These are phyloP conservation scores for Plasmopara viticola DNA, from an alignment of 352 stramenopile genomes.

Conservation along the genomic window DNA sequence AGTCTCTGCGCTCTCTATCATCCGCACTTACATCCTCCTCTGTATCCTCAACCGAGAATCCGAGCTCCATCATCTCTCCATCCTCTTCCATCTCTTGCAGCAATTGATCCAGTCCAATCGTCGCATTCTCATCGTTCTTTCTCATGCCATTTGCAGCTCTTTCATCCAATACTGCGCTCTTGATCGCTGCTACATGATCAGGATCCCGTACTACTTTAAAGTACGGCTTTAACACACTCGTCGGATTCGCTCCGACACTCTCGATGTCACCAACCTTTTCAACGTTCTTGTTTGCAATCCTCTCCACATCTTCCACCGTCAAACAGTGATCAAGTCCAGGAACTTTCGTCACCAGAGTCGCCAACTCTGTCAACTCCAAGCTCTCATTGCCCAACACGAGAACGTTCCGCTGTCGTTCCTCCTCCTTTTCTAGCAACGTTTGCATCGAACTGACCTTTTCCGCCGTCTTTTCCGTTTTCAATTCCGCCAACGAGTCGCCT, in stretches of 20 bases:
- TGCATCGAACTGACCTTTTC: slow-evolving; percentile 8
- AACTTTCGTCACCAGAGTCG: slow-evolving; percentile 42
- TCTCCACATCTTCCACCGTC: slow-evolving; percentile 39
- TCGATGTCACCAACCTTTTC: slow-evolving; percentile 11
- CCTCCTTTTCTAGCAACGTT: slow-evolving; percentile 13
- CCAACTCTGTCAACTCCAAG: slow-evolving; percentile 28
- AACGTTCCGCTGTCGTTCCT: slow-evolving; percentile 35
- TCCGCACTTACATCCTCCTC: slow-evolving; percentile 17
- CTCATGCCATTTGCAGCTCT: slow-evolving; percentile 55
- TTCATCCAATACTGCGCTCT: slow-evolving; percentile 52
- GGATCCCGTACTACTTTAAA: slow-evolving; percentile 52
- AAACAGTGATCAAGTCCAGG: slow-evolving; percentile 52
- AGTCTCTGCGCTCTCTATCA: slow-evolving; percentile 1
- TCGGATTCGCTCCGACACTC: slow-evolving; percentile 50
- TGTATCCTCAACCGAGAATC: slow-evolving; percentile 45
- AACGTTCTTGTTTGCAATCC: slow-evolving; percentile 14
- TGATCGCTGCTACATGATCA: slow-evolving; percentile 44
- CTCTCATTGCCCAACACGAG: slow-evolving; percentile 24
- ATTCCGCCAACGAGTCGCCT: slow-evolving; percentile 46
- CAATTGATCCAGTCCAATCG: slow-evolving; percentile 60
- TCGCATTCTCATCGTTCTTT: slow-evolving; percentile 40
- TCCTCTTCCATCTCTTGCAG: slow-evolving; percentile 65
- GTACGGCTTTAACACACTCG: slow-evolving; percentile 55
- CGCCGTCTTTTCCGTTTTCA: slow-evolving; percentile 7
- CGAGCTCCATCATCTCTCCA: slow-evolving; percentile 49